Evolutionary conservation across 192 early-diverging fungal genomes (phyloP).

Genomic region (Coemansia sp.): DNA sequence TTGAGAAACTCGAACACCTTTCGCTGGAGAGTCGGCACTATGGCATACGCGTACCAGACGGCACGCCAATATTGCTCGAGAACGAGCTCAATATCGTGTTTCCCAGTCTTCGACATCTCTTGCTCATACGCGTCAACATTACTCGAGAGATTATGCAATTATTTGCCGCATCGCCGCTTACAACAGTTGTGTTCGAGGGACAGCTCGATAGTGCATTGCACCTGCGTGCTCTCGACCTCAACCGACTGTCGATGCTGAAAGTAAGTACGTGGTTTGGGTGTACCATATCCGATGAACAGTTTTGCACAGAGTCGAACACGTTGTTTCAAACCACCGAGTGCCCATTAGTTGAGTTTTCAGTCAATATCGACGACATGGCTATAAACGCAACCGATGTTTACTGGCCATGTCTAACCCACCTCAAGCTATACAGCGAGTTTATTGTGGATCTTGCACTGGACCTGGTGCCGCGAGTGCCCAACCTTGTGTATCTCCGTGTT

Average conservation of each 20-base stretch:
- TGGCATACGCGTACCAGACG: not conserved
- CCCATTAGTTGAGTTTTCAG: not conserved
- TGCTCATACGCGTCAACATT: not conserved
- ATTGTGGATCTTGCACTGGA: not conserved
- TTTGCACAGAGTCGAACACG: not conserved
- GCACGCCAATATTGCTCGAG: not conserved
- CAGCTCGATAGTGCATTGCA: not conserved
- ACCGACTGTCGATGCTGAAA: not conserved
- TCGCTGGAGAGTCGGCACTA: not conserved
- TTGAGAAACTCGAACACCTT: not conserved
- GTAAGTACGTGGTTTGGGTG: constrained; percentile 7
- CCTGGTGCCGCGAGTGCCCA: constrained; percentile 1
- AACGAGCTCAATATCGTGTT: not conserved
- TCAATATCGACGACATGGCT: not conserved
- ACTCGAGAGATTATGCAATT: not conserved
- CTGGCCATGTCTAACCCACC: constrained; percentile 2
- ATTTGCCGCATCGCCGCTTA: not conserved
- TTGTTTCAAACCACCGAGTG: not conserved
- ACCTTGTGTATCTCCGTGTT: not conserved
- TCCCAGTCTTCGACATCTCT: not conserved
- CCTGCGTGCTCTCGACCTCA: not conserved
- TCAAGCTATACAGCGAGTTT: not conserved
- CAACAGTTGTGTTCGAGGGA: not conserved
- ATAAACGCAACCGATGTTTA: not conserved
- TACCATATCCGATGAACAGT: not conserved